phyloP scores from a whole-genome alignment of 1,139 yeast species.

The Zhuliangozyma blackwelliae region DNA sequence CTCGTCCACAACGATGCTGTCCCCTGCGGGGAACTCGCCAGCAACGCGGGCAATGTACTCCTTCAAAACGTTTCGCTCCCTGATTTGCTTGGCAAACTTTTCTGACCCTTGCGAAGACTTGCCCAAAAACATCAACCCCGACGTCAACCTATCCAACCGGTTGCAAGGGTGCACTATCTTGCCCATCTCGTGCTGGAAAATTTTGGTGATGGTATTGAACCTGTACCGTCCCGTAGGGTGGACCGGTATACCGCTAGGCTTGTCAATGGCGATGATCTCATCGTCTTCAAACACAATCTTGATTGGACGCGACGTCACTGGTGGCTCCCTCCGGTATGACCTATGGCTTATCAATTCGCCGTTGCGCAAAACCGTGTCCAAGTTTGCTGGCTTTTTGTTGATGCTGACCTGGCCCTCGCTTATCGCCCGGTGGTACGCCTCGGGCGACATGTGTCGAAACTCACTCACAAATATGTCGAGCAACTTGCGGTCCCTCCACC shows the following conservation, averaged over 20 bases:
- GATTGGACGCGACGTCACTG: slow-evolving; percentile 70
- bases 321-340: slow-evolving; percentile 87
- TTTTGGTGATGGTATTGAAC: slow-evolving; percentile 82
- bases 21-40: slow-evolving; percentile 68
- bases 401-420: slow-evolving; percentile 69
- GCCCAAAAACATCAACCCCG: slow-evolving; percentile 93
- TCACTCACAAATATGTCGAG: slow-evolving; percentile 79
- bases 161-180: slow-evolving; percentile 81
- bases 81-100: slow-evolving; percentile 65
- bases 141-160: slow-evolving; percentile 83
- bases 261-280: slow-evolving; percentile 78
- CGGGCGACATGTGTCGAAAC: slow-evolving; percentile 74
- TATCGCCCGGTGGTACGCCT: slow-evolving; percentile 66
- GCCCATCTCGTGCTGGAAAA: slow-evolving; percentile 64
- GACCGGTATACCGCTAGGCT: slow-evolving; percentile 93
- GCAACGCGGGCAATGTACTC: slow-evolving; percentile 84
- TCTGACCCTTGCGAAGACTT: slow-evolving; percentile 81
- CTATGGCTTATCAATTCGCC: slow-evolving; percentile 85
- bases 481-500: slow-evolving; percentile 84
- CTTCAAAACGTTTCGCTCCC: slow-evolving; percentile 72
- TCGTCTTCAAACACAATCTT: slow-evolving; percentile 77
- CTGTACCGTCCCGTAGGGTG: slow-evolving; percentile 95
- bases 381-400: slow-evolving; percentile 58
- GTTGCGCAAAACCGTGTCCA: slow-evolving; percentile 66
- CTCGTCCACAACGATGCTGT: slow-evolving; percentile 54